A percentile compares a stretch with the other conserved stretches of the same genome.
Evolutionary conservation across 2,329 filamentous ascomycete genomes (phyloP).

Genomic region (Paraphaeosphaeria minitans): DNA sequence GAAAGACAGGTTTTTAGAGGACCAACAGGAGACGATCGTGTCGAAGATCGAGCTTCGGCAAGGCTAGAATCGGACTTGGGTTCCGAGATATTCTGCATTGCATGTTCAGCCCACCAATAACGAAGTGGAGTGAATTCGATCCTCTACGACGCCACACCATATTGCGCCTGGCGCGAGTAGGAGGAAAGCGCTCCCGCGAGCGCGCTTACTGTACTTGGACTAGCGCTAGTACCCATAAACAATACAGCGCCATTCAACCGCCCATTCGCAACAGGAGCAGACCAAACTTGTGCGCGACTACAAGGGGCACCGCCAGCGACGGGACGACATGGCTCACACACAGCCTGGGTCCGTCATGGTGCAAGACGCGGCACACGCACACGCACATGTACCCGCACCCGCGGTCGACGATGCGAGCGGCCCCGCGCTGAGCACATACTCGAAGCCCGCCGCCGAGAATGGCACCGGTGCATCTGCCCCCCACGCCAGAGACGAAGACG

Average conservation of each 20-base stretch:
- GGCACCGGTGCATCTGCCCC: constrained; percentile 14
- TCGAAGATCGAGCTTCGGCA: neutral
- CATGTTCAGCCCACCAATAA: neutral
- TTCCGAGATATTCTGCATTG: neutral
- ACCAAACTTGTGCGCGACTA: constrained; percentile 14
- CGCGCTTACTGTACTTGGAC: neutral
- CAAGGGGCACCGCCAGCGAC: constrained; percentile 17
- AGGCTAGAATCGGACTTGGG: neutral
- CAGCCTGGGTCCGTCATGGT: constrained; percentile 34
- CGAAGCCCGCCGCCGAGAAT: constrained; percentile 19
- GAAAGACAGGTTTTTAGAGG: neutral
- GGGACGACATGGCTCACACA: constrained; percentile 35
- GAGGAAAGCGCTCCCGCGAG: neutral
- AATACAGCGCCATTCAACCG: constrained; percentile 7
- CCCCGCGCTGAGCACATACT: constrained; percentile 20
- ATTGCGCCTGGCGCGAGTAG: neutral
- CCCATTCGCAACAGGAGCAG: constrained; percentile 20
- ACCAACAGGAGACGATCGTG: neutral
- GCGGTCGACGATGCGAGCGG: constrained; percentile 24
- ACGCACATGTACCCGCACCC: constrained; percentile 21
- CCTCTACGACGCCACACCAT: neutral
- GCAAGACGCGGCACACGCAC: constrained; percentile 23
- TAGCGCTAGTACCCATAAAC: constrained; percentile 20
- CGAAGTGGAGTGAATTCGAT: neutral
- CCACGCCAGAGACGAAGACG: constrained; percentile 29